phyloP scores from a whole-genome alignment of 2,329 filamentous ascomycete species.

The Colletotrichum costaricense region DNA sequence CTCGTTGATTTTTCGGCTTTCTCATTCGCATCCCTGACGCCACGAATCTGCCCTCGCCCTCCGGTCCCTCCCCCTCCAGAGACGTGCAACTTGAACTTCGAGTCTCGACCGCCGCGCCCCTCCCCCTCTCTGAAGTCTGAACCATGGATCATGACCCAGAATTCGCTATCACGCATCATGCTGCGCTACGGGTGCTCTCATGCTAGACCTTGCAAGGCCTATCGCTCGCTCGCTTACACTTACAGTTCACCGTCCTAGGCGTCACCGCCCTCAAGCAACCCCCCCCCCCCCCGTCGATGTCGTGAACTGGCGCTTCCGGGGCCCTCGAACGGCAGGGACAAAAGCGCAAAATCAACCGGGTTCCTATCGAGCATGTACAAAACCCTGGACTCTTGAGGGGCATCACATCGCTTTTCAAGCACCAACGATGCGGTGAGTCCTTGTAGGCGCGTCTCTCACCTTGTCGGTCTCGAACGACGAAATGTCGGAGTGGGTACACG shows the following conservation, averaged over 20 bases:
- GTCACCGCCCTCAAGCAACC: slow-evolving; percentile 18
- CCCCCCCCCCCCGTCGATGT: neutral
- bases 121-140: neutral
- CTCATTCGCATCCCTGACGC: neutral
- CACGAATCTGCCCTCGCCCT: neutral
- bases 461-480: slow-evolving; percentile 11
- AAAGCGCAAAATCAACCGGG: neutral
- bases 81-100: neutral
- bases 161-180: neutral
- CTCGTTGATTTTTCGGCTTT: slow-evolving; percentile 7
- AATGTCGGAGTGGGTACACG: slow-evolving; percentile 14
- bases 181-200: neutral
- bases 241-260: neutral
- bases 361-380: neutral
- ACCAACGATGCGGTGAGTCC: slow-evolving; percentile 33
- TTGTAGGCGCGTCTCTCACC: slow-evolving; percentile 13
- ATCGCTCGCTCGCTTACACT: slow-evolving; percentile 4
- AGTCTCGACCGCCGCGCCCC: neutral
- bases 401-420: slow-evolving; percentile 13
- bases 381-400: neutral
- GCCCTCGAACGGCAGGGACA: neutral
- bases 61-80: slow-evolving; percentile 4
- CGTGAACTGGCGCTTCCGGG: neutral
- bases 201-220: neutral
- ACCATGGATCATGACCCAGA: neutral